Conservation (phyloP, 1,284 basidiomycete genomes). For the Ganoderma meredithae region DNA sequence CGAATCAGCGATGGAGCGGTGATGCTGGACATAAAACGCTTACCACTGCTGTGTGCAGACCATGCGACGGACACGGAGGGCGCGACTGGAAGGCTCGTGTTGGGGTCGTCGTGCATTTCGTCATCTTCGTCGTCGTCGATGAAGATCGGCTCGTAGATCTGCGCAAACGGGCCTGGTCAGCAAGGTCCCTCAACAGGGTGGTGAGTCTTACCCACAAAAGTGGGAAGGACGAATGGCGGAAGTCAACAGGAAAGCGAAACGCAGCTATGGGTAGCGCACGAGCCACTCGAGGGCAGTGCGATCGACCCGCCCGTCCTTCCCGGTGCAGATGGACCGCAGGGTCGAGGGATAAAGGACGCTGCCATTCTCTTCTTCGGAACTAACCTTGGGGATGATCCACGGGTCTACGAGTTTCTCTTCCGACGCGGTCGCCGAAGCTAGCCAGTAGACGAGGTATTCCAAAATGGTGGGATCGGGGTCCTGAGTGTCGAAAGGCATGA, state of each 20-base stretch:
- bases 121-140: neutral
- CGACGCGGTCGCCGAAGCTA: conserved; percentile 36
- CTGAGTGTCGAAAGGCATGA: conserved; percentile 19
- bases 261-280: conserved; percentile 21
- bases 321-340: conserved; percentile 50
- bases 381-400: conserved; percentile 42
- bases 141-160: conserved; percentile 12
- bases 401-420: conserved; percentile 19
- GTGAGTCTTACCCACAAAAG: conserved; percentile 36
- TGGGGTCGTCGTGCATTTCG: neutral
- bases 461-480: conserved; percentile 37
- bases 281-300: conserved; percentile 38
- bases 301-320: conserved; percentile 33
- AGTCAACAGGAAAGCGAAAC: conserved; percentile 3
- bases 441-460: conserved; percentile 42
- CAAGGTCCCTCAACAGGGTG: neutral
- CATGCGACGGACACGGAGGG: conserved; percentile 6
- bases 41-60: conserved; percentile 7
- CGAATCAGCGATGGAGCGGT: neutral
- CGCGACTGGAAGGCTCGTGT: neutral
- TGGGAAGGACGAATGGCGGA: conserved; percentile 36
- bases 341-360: conserved; percentile 47
- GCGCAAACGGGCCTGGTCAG: conserved; percentile 14
- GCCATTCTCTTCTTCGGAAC: conserved; percentile 34
- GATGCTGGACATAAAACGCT: neutral